Conservation (phyloP, 805 yeast species). For the Huiozyma naganishii region DNA sequence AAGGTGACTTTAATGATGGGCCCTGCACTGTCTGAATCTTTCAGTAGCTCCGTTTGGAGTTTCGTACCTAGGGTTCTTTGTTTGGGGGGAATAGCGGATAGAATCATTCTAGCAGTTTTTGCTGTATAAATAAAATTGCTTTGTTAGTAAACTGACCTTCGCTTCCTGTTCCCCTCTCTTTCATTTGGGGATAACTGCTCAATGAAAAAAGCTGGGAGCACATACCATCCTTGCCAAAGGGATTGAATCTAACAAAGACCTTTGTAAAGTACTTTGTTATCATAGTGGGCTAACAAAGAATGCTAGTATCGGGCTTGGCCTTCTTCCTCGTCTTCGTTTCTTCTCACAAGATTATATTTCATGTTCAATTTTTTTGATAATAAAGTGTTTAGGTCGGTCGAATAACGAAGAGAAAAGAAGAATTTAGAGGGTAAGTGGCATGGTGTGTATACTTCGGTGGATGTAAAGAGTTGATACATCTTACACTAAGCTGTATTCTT, state of each 20-base stretch:
- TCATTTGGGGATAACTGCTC: background rate
- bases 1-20: conserved; percentile 69
- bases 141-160: background rate
- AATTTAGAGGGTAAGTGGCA: too few relatives aligned
- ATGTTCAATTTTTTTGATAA: too few relatives aligned
- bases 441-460: too few relatives aligned
- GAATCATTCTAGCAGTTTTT: conserved; percentile 67
- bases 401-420: too few relatives aligned
- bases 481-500: too few relatives aligned
- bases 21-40: conserved; percentile 37
- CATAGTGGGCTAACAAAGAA: conserved; percentile 34
- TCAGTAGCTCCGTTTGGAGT: conserved; percentile 54
- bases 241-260: conserved; percentile 69
- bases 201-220: conserved; percentile 2
- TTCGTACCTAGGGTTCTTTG: conserved; percentile 36
- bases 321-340: too few relatives aligned
- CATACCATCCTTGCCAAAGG: conserved; percentile 55
- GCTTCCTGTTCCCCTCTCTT: background rate
- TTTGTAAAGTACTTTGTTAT: conserved; percentile 82
- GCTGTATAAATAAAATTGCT: conserved; percentile 30
- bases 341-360: too few relatives aligned
- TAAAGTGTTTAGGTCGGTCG: too few relatives aligned
- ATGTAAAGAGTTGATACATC: too few relatives aligned
- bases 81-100: conserved; percentile 71
- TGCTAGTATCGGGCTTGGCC: too few relatives aligned